Evolutionary conservation across 1,284 basidiomycete genomes (phyloP).

Genomic region (Puccinia horiana): DNA sequence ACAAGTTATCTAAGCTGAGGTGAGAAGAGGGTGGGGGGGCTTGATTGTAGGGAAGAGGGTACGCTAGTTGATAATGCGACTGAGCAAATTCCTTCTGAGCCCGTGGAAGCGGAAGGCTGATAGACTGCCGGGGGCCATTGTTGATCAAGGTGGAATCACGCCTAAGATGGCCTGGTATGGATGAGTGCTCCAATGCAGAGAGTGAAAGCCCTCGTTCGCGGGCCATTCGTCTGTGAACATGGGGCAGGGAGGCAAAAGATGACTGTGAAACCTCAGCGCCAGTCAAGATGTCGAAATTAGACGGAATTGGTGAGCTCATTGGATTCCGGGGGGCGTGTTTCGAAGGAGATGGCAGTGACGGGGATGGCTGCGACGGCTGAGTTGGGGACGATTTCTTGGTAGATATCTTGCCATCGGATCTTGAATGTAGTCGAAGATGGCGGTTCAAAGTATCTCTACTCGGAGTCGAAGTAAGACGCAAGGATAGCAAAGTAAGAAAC

Average conservation of each 20-base stretch:
- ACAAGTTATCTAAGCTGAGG: not conserved
- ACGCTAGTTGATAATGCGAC: not conserved
- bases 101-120: slow-evolving; percentile 25
- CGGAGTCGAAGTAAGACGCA: not conserved
- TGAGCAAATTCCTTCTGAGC: not conserved
- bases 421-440: slow-evolving; percentile 40
- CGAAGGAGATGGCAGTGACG: not conserved
- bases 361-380: not conserved
- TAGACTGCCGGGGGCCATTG: slow-evolving; percentile 29
- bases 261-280: not conserved
- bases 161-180: not conserved
- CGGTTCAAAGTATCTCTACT: slow-evolving; percentile 47
- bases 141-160: not conserved
- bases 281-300: not conserved
- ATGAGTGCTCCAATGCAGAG: slow-evolving; percentile 28
- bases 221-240: not conserved
- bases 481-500: not conserved
- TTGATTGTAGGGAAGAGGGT: not conserved
- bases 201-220: slow-evolving; percentile 37
- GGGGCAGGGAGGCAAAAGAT: not conserved
- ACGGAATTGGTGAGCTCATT: not conserved
- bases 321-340: not conserved
- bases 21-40: not conserved
- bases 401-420: slow-evolving; percentile 11
- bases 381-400: slow-evolving; percentile 9